These are phyloP conservation scores for Thraustotheca clavata DNA, from an alignment of 352 stramenopile species.

Conservation along the genomic window DNA sequence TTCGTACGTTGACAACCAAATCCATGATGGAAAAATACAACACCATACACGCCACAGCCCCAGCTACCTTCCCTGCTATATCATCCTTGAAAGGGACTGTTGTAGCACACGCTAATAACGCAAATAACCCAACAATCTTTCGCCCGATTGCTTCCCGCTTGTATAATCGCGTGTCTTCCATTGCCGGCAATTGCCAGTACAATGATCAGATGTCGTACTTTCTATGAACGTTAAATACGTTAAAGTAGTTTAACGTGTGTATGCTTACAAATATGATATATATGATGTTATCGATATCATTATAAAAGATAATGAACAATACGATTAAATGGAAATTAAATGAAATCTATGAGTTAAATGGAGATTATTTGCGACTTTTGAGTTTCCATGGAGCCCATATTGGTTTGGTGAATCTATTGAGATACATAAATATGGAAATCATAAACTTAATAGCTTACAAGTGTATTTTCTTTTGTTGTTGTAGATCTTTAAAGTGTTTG, in stretches of 20 bases:
- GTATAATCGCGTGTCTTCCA: not conserved
- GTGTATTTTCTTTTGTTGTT: not conserved
- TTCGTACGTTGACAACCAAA: not conserved
- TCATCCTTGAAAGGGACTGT: slow-evolving; percentile 1
- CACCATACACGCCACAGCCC: not conserved
- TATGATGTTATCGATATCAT: not conserved
- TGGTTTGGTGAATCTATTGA: not conserved
- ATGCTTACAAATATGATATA: no score
- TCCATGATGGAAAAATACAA: slow-evolving; percentile 10
- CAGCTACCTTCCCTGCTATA: not conserved
- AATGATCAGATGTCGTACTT: not conserved
- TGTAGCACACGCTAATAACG: not conserved
- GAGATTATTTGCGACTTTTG: not conserved
- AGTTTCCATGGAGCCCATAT: not conserved
- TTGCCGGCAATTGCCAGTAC: not conserved
- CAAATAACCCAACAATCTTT: not conserved
- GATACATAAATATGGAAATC: no score
- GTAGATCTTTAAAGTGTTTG: not conserved
- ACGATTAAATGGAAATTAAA: not conserved
- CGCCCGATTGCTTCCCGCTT: not conserved
- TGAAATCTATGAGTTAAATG: not conserved
- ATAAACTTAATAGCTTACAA: not conserved
- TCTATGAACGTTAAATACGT: not conserved
- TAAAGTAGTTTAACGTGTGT: no score
- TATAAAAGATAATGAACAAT: not conserved